Conservation (phyloP, 2,329 filamentous ascomycete genomes). For the Xylariaceae sp. region DNA sequence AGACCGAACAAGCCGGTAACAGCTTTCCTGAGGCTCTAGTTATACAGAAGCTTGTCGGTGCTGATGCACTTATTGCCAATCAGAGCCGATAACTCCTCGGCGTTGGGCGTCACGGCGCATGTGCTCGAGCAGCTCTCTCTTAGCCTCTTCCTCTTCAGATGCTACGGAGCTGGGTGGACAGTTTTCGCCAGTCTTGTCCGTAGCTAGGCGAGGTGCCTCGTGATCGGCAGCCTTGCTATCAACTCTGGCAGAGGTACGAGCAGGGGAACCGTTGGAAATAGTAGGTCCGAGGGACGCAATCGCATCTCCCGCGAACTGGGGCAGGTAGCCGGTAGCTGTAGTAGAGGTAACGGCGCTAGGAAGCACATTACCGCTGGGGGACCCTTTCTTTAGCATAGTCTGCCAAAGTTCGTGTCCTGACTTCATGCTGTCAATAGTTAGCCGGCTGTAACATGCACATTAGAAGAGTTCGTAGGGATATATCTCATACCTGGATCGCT, state of each 20-base stretch:
- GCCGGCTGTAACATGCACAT: constrained; percentile 7
- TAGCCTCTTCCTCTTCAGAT: constrained; percentile 29
- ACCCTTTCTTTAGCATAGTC: constrained; percentile 47
- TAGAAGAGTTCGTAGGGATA: not conserved
- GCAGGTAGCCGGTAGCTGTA: constrained; percentile 50
- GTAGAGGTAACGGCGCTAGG: constrained; percentile 48
- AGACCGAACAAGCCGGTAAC: constrained; percentile 4
- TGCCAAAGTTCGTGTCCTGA: constrained; percentile 44
- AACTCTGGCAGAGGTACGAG: constrained; percentile 27
- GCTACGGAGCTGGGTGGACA: constrained; percentile 36
- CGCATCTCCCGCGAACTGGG: constrained; percentile 48
- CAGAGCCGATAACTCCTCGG: constrained; percentile 30
- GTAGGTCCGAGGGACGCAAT: constrained; percentile 46
- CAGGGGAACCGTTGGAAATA: constrained; percentile 33
- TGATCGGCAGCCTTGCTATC: constrained; percentile 26
- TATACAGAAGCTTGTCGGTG: not conserved
- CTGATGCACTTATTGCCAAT: constrained; percentile 25
- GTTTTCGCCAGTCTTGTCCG: constrained; percentile 43
- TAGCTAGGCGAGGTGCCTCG: constrained; percentile 19
- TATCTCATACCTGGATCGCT: constrained; percentile 31
- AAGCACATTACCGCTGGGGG: constrained; percentile 42
- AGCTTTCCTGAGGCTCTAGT: not conserved
- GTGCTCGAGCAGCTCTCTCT: constrained; percentile 30
- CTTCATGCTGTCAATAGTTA: constrained; percentile 35
- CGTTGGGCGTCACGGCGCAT: constrained; percentile 32